phyloP scores from a whole-genome alignment of 805 yeast species.

The Wickerhamiella spandovensis region DNA sequence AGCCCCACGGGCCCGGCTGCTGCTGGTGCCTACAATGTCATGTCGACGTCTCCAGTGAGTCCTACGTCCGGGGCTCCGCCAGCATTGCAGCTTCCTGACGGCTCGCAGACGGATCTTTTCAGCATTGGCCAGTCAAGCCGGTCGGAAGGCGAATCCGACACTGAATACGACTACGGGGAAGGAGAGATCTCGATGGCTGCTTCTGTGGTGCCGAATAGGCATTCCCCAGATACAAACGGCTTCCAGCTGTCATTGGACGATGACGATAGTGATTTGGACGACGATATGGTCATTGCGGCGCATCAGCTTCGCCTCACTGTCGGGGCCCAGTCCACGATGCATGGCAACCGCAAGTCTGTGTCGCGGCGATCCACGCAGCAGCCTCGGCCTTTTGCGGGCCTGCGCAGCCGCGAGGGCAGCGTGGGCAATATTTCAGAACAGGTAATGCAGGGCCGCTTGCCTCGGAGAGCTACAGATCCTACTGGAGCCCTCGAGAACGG shows the following conservation, averaged over 20 bases:
- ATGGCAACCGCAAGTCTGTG: slow-evolving; percentile 4
- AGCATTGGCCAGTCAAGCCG: neutral
- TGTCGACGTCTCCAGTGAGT: neutral
- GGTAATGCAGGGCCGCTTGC: neutral
- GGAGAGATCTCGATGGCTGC: slow-evolving; percentile 1
- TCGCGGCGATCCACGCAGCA: slow-evolving; percentile 1
- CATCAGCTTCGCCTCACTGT: slow-evolving; percentile 20
- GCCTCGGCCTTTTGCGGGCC: neutral
- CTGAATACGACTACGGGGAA: slow-evolving; percentile 6
- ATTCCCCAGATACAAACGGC: slow-evolving; percentile 16
- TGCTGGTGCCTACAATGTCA: neutral
- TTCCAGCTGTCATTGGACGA: slow-evolving; percentile 28
- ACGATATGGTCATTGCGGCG: slow-evolving; percentile 27
- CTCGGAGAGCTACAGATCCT: neutral
- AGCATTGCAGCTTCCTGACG: neutral
- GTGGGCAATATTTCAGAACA: neutral
- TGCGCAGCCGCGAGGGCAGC: neutral
- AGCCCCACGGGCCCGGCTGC: neutral
- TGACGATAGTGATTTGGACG: slow-evolving; percentile 30
- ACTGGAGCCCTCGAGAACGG: neutral
- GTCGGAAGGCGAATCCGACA: slow-evolving; percentile 11
- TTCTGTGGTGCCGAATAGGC: slow-evolving; percentile 11
- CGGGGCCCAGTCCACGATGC: slow-evolving; percentile 10
- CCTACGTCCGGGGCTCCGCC: neutral
- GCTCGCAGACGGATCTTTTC: neutral